Percentiles rank a stretch among this genome's conserved stretches.
phyloP scores from a whole-genome alignment of 495 filamentous ascomycete genomes.

The Letharia columbiana region DNA sequence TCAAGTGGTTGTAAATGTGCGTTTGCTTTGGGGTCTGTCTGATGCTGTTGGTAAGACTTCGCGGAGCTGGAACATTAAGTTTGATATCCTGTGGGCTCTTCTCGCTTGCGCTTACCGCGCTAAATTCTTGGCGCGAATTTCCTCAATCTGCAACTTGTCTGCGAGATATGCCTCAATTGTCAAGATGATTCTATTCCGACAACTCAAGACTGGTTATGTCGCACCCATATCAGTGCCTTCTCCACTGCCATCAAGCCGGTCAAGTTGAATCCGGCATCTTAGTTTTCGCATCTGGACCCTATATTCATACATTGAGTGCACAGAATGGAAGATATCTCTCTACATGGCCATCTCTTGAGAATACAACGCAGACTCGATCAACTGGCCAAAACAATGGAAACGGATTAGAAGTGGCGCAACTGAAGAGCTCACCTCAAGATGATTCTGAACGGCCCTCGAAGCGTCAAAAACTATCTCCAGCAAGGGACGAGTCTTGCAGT shows the following conservation, averaged over 20 bases:
- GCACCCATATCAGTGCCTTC: slow-evolving; percentile 48
- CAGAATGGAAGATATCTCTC: slow-evolving; percentile 37
- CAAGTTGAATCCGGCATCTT: slow-evolving; percentile 35
- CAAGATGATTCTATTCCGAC: background rate
- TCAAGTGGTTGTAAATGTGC: slow-evolving; percentile 33
- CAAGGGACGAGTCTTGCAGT: slow-evolving; percentile 21
- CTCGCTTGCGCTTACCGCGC: slow-evolving; percentile 2
- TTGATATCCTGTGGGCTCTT: background rate
- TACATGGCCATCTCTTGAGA: slow-evolving; percentile 42
- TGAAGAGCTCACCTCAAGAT: slow-evolving; percentile 6
- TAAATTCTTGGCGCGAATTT: background rate
- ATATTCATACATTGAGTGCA: slow-evolving; percentile 43
- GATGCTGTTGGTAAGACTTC: background rate
- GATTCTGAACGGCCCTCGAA: slow-evolving; percentile 42
- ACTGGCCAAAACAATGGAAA: slow-evolving; percentile 8
- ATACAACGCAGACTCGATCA: slow-evolving; percentile 10
- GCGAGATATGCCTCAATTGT: background rate
- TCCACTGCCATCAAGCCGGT: slow-evolving; percentile 34
- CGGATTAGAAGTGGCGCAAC: background rate
- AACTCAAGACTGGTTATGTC: slow-evolving; percentile 27
- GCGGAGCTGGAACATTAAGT: no score
- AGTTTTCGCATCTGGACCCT: slow-evolving; percentile 48
- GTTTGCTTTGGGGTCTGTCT: slow-evolving; percentile 1
- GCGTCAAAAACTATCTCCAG: slow-evolving; percentile 39
- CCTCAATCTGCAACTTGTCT: background rate